Evolutionary conservation across 2,329 filamentous ascomycete species (phyloP).

Genomic region (Hypoxylon sp.): DNA sequence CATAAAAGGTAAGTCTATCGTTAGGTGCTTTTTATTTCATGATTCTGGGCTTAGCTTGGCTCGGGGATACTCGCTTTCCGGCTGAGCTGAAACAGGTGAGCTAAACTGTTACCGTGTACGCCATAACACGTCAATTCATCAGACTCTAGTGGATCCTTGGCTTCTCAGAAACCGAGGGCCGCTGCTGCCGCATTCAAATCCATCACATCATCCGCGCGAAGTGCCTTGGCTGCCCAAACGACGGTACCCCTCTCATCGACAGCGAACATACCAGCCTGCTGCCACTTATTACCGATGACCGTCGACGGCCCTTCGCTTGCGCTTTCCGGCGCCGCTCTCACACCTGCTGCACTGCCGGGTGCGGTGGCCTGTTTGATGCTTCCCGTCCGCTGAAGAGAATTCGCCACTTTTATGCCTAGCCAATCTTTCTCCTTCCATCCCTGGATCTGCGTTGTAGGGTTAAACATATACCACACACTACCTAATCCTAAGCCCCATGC

Average conservation of each 20-base stretch:
- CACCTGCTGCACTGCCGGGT: conserved; percentile 56
- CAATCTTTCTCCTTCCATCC: conserved; percentile 70
- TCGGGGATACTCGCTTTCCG: background rate
- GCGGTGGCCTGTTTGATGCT: conserved; percentile 46
- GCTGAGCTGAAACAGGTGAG: background rate
- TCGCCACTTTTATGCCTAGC: conserved; percentile 67
- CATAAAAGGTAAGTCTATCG: background rate
- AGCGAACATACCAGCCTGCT: conserved; percentile 67
- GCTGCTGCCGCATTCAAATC: conserved; percentile 66
- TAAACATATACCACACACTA: conserved; percentile 67
- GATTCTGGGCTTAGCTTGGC: background rate
- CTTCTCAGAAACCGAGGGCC: conserved; percentile 45
- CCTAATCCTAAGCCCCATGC: conserved; percentile 71
- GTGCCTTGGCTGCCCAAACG: conserved; percentile 66
- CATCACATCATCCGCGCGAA: conserved; percentile 66
- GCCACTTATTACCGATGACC: conserved; percentile 70
- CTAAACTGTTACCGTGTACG: conserved; percentile 4
- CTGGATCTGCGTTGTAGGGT: conserved; percentile 67
- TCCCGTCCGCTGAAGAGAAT: conserved; percentile 60
- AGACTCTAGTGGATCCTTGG: background rate
- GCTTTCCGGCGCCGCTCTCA: conserved; percentile 55
- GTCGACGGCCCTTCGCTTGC: conserved; percentile 59
- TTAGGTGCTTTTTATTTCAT: background rate
- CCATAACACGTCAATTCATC: conserved; percentile 29
- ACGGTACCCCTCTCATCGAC: conserved; percentile 66